phyloP scores from a whole-genome alignment of 2,329 filamentous ascomycete genomes.

The Elsinoe necatrix region DNA sequence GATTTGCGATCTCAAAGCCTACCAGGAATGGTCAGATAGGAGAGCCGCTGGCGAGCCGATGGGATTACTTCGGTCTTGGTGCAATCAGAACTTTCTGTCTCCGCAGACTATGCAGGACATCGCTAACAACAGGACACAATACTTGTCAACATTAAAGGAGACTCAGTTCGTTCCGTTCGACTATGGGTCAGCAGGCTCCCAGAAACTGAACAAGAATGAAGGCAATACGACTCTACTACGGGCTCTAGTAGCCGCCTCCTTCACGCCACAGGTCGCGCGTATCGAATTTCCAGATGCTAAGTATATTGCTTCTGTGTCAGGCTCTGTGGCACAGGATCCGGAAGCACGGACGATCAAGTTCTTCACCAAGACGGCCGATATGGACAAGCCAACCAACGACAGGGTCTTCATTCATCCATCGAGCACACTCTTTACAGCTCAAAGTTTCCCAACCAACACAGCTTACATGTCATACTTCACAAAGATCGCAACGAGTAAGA shows the following conservation, averaged over 20 bases:
- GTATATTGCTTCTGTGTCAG: constrained; percentile 76
- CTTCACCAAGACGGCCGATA: constrained; percentile 42
- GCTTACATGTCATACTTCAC: constrained; percentile 83
- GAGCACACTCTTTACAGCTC: constrained; percentile 75
- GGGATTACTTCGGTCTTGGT: constrained; percentile 64
- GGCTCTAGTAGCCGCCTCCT: constrained; percentile 42
- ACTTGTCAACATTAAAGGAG: constrained; percentile 75
- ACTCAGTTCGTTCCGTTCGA: constrained; percentile 61
- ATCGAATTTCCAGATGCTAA: constrained; percentile 96
- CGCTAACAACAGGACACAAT: constrained; percentile 74
- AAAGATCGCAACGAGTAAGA: constrained; percentile 84
- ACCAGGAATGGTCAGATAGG: constrained; percentile 70
- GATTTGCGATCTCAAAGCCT: constrained; percentile 76
- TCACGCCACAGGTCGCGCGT: constrained; percentile 73
- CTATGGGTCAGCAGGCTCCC: constrained; percentile 25
- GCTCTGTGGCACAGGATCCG: constrained; percentile 85
- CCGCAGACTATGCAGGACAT: constrained; percentile 82
- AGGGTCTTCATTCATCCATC: constrained; percentile 89
- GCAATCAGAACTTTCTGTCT: constrained; percentile 76
- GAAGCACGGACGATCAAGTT: constrained; percentile 90
- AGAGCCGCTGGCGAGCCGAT: constrained; percentile 47
- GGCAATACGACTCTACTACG: constrained; percentile 39
- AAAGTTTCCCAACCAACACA: constrained; percentile 65
- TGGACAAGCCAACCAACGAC: constrained; percentile 3
- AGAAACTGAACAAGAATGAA: constrained; percentile 41